Percentiles rank a stretch among this genome's conserved stretches.
These are phyloP conservation scores for Cercospora canescens DNA, from an alignment of 2,329 filamentous ascomycete genomes.

Conservation along the genomic window DNA sequence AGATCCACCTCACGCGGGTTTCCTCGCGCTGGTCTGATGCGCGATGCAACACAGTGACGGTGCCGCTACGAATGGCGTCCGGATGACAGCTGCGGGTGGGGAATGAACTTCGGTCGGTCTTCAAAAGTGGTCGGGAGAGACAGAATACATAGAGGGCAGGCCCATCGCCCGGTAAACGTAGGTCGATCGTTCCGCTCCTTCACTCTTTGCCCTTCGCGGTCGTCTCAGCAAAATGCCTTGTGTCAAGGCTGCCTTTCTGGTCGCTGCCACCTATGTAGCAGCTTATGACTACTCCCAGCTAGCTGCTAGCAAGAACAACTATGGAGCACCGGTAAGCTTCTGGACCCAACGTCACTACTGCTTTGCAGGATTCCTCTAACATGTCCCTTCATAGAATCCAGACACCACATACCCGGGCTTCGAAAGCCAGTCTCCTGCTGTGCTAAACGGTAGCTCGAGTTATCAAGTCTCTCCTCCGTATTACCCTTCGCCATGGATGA, in stretches of 20 bases:
- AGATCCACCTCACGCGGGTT: not conserved
- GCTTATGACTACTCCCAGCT: conserved; percentile 24
- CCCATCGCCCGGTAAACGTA: not conserved
- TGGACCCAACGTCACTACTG: too few species aligned
- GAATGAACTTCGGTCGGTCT: not conserved
- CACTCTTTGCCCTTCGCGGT: not conserved
- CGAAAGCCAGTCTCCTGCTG: conserved; percentile 28
- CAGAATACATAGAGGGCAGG: not conserved
- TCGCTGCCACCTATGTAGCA: conserved; percentile 13
- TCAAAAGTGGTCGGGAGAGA: not conserved
- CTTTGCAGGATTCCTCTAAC: not conserved
- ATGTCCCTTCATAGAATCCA: conserved; percentile 15
- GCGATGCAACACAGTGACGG: conserved; percentile 6
- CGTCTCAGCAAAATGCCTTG: conserved; percentile 14
- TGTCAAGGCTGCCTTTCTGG: conserved; percentile 15
- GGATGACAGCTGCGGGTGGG: not conserved
- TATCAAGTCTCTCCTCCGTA: conserved; percentile 30
- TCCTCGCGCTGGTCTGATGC: not conserved
- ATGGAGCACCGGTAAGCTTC: conserved; percentile 21
- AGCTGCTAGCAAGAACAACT: conserved; percentile 24
- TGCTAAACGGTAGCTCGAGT: conserved; percentile 25
- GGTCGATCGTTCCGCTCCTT: not conserved
- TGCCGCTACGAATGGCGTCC: not conserved
- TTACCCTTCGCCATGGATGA: conserved; percentile 33
- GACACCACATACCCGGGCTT: conserved; percentile 32